Base-by-base conservation (phyloP, 2,329 filamentous ascomycete species). In the Alternaria triticina region DNA sequence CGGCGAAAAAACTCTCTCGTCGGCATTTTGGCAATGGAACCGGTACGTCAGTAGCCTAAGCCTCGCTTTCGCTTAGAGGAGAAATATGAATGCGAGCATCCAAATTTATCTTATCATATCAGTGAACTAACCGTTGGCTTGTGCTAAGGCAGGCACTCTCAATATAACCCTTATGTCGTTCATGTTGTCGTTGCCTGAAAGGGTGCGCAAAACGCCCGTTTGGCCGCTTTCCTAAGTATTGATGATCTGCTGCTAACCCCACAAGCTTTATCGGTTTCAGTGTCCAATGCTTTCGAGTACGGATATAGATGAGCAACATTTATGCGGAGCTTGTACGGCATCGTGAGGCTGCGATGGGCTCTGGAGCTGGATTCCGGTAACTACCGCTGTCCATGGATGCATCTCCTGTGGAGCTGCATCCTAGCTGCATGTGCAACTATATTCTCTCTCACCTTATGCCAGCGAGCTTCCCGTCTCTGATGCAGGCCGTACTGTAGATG, bases 391-490 rank as follows among this genome's bases (percentile, higher is more conserved):
- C 20, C 49, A 36, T 52, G 28, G 49, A 36, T 54, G 49, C 36
- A 28, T 28, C 47, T 50, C 44, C 30, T 59, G 47, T 54, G 40
- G 55, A 54, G 45, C 52, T 44, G 30, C 40, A 40, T 33, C 33
- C 52, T 61, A 57, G 54, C 33, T 33, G 60, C 56, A 54, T 52
- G 17, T 40, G 30, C 33, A 36, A 50, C 57, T 55, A 47, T 43
- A 50, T 47, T 59, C 44, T 40, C n/a, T 50, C 60, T 62, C 60
- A 51, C 44, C 50, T 50, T 50, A 62, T 62, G 50, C 30, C n/a
- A 36, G 60, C 51, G 54, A 59, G 60, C 30, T 44, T 49, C 15
- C 28, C 20, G 55, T 59, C 30, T 59, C 60, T 50, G 56, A 62
- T 45, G 56, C 60, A 59, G 44, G 59, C 59, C 44, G 52, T 27